A percentile compares a stretch with the other conserved stretches of the same genome.
phyloP scores from a whole-genome alignment of 1,284 basidiomycete species.

The Ceratobasidium sp. region DNA sequence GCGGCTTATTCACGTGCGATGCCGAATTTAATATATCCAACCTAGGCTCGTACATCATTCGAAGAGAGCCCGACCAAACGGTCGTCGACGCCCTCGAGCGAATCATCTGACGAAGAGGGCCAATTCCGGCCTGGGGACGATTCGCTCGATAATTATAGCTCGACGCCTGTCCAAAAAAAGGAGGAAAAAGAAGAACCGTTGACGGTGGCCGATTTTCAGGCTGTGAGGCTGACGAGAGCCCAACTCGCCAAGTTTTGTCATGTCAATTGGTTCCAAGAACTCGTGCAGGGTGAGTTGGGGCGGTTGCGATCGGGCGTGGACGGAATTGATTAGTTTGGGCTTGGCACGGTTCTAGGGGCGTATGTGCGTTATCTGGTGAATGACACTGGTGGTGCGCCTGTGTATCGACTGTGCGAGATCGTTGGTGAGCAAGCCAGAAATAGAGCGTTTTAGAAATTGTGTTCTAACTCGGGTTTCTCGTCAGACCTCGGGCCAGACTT shows the following conservation, averaged over 20 bases:
- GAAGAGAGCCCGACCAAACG: conserved; percentile 44
- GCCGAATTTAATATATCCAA: conserved; percentile 58
- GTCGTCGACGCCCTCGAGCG: conserved; percentile 56
- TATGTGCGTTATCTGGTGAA: conserved; percentile 82
- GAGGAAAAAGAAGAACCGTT: conserved; percentile 60
- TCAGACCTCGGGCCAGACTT: conserved; percentile 60
- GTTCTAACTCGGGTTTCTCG: conserved; percentile 36
- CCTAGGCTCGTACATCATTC: conserved; percentile 38
- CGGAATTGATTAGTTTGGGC: conserved; percentile 14
- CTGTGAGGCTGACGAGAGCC: conserved; percentile 67
- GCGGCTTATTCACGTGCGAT: neutral
- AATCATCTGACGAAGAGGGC: conserved; percentile 69
- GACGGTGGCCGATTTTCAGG: conserved; percentile 63
- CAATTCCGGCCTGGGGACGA: conserved; percentile 71
- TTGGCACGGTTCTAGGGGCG: conserved; percentile 59
- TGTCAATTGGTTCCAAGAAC: conserved; percentile 79
- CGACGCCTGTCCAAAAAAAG: conserved; percentile 47
- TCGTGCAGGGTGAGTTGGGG: conserved; percentile 75
- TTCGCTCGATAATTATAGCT: conserved; percentile 55
- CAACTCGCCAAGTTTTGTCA: conserved; percentile 68
- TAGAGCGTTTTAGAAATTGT: conserved; percentile 41
- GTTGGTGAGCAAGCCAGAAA: conserved; percentile 58
- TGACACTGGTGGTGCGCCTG: conserved; percentile 60
- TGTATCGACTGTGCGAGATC: conserved; percentile 86
- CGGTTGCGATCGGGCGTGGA: conserved; percentile 42